Base-by-base conservation (phyloP, 164 flowering plant genomes). In the Echeveria elegans region DNA sequence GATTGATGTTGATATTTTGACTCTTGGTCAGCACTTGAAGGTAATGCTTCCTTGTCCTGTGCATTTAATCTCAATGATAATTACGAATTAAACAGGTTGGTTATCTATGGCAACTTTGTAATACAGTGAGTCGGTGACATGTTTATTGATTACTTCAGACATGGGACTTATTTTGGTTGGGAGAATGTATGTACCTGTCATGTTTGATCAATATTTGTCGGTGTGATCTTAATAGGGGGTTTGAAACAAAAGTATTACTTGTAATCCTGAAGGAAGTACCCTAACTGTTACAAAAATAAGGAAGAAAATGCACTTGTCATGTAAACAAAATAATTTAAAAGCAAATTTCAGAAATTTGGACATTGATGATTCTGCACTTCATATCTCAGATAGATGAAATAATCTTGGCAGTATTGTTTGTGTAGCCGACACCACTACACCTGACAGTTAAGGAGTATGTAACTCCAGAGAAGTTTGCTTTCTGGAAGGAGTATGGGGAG, bases 371-470 rank as follows among this genome's bases (percentile, higher is more conserved):
- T 5, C 45, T 1, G 12, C n/a, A n/a, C 45, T 40, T 40, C 45
- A 21, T 58, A 2, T n/a, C 16, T 24, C 61, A 23, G 38, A 53
- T 24, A 24, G 14, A 10, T 53, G 60, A 24, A 53, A 24, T 53
- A 11, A 53, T n/a, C 30, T 24, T 53, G 24, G 26, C 10, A 53
- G 1, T 53, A 18, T 36, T 30, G 16, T n/a, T 63, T 11, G 53
- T 79, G 82, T 86, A 92, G 96, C 96, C 98, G 53, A 92, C 98
- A 65, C 98, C 98, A 61, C 76, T 90, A 30, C 98, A 92, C 79
- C 78, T 92, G 78, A 92, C 96, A 7, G 94, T 92, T 15, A 92
- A 92, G 77, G 98, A 90, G 73, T 92, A 83, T 72, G 90, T 92
- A n/a, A 83, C 93, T n/a, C 98, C 96, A 9, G 96, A 90, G 75